Base-by-base conservation (phyloP, 139 green algal genomes). In the Chlorella sorokiniana region DNA sequence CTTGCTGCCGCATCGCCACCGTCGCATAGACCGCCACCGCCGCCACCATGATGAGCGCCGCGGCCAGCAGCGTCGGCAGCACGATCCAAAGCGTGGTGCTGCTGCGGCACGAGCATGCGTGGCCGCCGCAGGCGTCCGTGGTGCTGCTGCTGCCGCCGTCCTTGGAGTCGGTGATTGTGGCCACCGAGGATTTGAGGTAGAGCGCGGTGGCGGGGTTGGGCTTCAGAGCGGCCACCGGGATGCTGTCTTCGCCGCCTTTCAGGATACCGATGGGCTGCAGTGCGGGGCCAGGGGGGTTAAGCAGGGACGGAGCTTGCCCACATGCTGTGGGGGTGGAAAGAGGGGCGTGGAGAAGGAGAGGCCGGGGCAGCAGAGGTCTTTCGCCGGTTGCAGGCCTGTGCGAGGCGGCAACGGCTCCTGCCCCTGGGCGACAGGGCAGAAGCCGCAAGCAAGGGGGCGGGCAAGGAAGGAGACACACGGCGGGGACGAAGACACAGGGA, bases 31-130 rank as follows among this genome's bases (percentile, higher is more conserved):
- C 52, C 27, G 73, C 63, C 27, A 79, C 67, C 11, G 37, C 67
- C 14, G 37, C 79, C 48, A 72, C 41, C 45, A 33, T 68, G 6
- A 70, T 14, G 10, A 84, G 51, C 27, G 65, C 37, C 3, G 40
- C 69, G 0, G 56, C 79, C n/a, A 79, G 59, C 75, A 84, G 62
- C 10, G 79, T 84, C 27, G 79, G 79, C 69, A 84, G 48, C 44
- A 84, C 67, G 16, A 84, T 84, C 79, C 79, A 84, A 33, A 84
- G 67, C 27, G 56, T 37, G 0, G 11, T 4, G 37, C 25, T 61
- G 69, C 29, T 52, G 73, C 73, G 69, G 73, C 38, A n/a, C 6
- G 25, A 37, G 25, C 27, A 33, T 44, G 40, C 51, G 51, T 23
- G 25, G 51, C 3, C 51, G 35, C 11, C 23, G 3, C 9, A 23